A percentile compares a stretch with the other conserved stretches of the same genome.
Evolutionary conservation across 2,329 filamentous ascomycete genomes (phyloP).

Genomic region (Aspergillus oerlinghausenensis): DNA sequence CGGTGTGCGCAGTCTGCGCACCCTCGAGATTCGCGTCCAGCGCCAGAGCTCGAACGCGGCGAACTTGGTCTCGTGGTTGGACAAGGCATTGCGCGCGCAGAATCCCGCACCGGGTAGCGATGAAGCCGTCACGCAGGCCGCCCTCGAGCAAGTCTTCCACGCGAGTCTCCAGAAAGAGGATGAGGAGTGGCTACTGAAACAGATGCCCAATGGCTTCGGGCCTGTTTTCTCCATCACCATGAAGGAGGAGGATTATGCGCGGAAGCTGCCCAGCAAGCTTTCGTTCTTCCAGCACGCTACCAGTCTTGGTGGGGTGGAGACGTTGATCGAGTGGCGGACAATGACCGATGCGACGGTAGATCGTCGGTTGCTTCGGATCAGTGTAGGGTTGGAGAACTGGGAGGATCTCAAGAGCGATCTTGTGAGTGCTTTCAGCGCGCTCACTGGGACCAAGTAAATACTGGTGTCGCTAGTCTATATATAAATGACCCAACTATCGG

Average conservation of each 20-base stretch:
- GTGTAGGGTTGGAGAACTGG: slow-evolving; percentile 79
- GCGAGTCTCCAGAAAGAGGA: slow-evolving; percentile 71
- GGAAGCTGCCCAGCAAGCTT: slow-evolving; percentile 70
- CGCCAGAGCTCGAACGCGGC: slow-evolving; percentile 70
- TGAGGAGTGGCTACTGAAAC: slow-evolving; percentile 68
- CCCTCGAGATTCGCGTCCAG: slow-evolving; percentile 74
- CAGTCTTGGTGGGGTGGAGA: slow-evolving; percentile 88
- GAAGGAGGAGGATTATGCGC: slow-evolving; percentile 58
- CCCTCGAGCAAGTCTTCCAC: slow-evolving; percentile 64
- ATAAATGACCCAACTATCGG: background rate
- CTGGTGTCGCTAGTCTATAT: background rate
- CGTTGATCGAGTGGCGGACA: slow-evolving; percentile 90
- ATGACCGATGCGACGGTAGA: slow-evolving; percentile 79
- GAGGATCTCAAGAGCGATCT: slow-evolving; percentile 80
- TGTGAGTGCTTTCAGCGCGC: slow-evolving; percentile 57
- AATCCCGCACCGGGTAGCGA: slow-evolving; percentile 38
- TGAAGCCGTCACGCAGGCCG: slow-evolving; percentile 44
- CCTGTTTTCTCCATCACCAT: slow-evolving; percentile 78
- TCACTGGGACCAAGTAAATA: slow-evolving; percentile 33
- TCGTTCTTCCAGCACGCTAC: slow-evolving; percentile 90
- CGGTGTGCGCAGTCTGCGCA: slow-evolving; percentile 78
- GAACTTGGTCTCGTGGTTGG: slow-evolving; percentile 68
- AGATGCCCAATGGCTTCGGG: slow-evolving; percentile 90
- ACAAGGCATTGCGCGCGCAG: slow-evolving; percentile 43
- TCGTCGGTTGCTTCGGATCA: slow-evolving; percentile 69